Base-by-base conservation (phyloP, 805 yeast species). In the Brettanomyces custersianus region DNA sequence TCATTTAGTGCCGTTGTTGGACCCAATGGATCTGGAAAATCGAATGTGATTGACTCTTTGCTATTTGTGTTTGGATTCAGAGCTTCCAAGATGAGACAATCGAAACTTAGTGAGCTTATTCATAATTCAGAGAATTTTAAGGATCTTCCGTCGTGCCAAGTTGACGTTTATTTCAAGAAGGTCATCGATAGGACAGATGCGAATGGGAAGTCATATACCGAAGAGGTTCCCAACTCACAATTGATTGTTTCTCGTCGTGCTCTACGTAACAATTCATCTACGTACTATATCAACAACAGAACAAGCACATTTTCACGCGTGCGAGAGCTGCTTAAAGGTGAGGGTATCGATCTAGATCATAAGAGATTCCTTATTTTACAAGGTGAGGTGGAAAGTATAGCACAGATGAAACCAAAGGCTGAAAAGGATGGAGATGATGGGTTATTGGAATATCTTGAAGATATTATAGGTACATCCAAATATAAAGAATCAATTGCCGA, bases 341-440 rank as follows among this genome's bases (percentile, higher is more conserved):
- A 86, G 52, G 98, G 97, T 4, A 82, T 92, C 40, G 98, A 92
- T 57, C 66, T 92, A 42, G 94, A 88, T 46, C 98, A 92, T 58
- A 92, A 92, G 54, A 69, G 99, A 47, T 92, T 92, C 49, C 68
- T 92, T 47, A 94, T 92, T 52, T 64, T 92, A 31, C 99, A 92
- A 60, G 99, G 99, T 55, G 99, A 92, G 55, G 98, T 92, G 29
- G 99, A 92, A 62, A 80, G 88, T 45, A 92, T 92, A 51, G 96
- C 98, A 0, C 96, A 92, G 55, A 94, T 92, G 99, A 90, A 90
- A 54, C 83, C 99, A 9, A 92, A 90, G 52, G 97, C 96, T 0
- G 96, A 92, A 50, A 74, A 68, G 34, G 95, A 85, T 36, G 76
- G 76, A 44, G 97, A 90, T 48, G 97, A 92, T 54, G 99, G 99